Evolutionary conservation across 1,284 basidiomycete genomes (phyloP).

Genomic region (Irpex lacteus): DNA sequence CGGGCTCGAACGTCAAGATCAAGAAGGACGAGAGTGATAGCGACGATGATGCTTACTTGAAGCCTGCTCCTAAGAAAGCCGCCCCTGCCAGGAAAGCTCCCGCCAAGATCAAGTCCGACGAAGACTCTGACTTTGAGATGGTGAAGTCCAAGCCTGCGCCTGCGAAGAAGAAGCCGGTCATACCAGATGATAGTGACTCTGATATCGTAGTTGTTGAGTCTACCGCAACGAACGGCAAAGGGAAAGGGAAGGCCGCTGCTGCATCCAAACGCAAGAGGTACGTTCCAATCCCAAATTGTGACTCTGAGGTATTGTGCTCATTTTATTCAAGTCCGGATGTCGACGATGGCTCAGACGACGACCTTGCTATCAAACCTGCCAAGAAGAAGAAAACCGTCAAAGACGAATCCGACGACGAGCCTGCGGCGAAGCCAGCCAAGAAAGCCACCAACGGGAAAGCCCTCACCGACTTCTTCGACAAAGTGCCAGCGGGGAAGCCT

Average conservation of each 20-base stretch:
- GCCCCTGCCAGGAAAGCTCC: constrained; percentile 29
- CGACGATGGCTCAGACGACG: constrained; percentile 30
- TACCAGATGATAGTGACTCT: constrained; percentile 35
- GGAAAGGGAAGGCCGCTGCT: constrained; percentile 29
- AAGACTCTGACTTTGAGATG: constrained; percentile 30
- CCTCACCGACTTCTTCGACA: constrained; percentile 61
- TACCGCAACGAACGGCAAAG: constrained; percentile 35
- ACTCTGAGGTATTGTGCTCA: constrained; percentile 5
- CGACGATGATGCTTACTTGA: constrained; percentile 26
- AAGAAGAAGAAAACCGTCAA: constrained; percentile 27
- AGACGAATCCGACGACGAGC: constrained; percentile 34
- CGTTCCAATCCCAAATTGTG: constrained; percentile 11
- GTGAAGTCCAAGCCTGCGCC: constrained; percentile 28
- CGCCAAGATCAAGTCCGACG: constrained; percentile 15
- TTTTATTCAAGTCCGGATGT: constrained; percentile 14
- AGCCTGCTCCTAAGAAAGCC: constrained; percentile 25
- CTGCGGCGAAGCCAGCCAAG: constrained; percentile 38
- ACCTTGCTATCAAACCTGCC: constrained; percentile 39
- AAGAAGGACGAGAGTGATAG: constrained; percentile 25
- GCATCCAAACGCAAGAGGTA: constrained; percentile 57
- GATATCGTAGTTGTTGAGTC: constrained; percentile 29
- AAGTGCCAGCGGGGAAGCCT: constrained; percentile 29
- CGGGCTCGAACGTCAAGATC: constrained; percentile 30
- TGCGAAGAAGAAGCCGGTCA: constrained; percentile 10
- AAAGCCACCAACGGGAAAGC: constrained; percentile 46